Evolutionary conservation across 192 early-diverging fungal species (phyloP), one percentile per base, ranked within the genome.

Genomic region (Thamnidium elegans): DNA sequence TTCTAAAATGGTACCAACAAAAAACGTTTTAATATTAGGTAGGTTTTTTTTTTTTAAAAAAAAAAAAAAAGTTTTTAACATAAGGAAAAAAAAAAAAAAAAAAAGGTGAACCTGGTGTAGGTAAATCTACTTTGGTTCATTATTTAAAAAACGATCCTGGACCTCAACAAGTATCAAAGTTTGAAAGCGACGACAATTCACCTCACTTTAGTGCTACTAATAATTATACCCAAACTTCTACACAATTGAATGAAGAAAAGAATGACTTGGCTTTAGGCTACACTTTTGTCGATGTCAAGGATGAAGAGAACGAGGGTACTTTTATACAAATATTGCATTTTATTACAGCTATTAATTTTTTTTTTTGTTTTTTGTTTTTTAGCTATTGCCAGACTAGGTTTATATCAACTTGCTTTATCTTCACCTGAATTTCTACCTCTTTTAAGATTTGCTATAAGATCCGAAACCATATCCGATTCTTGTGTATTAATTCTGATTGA

Each of bases 221-320:
- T 45, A 72, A 66, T n/a, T 60, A 63, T 58, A 68, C 62, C 52
- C 75, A 44, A 59, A 78, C 30, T 63, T 68, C 45, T 21, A 67
- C 65, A 50, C 36, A 39, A 39, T 9, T 10, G 1, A 76, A 63
- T 42, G 76, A 62, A 48, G 75, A 75, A 54, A 78, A 83, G 67
- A 83, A 82, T 62, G 90, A 92, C 58, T 75, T 95, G 63, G 93
- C 89, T n/a, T 78, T 96, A 36, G 84, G 88, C 39, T 96, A 90
- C 63, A 85, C 88, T 5, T 94, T 84, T 79, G 80, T 89, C 68
- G 91, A 95, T 58, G 83, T 95, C 46, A 80, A 85, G 55, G 94
- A 98, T 67, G 95, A 94, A 52, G 93, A 94, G 58, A 87, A 88
- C 67, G 91, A 92, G 81, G 84, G 85, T 82, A 76, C 13, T 65